A percentile compares a stretch with the other conserved stretches of the same genome.
Conservation (phyloP, 2,329 filamentous ascomycete genomes). For the Incumbomyces lentus region DNA sequence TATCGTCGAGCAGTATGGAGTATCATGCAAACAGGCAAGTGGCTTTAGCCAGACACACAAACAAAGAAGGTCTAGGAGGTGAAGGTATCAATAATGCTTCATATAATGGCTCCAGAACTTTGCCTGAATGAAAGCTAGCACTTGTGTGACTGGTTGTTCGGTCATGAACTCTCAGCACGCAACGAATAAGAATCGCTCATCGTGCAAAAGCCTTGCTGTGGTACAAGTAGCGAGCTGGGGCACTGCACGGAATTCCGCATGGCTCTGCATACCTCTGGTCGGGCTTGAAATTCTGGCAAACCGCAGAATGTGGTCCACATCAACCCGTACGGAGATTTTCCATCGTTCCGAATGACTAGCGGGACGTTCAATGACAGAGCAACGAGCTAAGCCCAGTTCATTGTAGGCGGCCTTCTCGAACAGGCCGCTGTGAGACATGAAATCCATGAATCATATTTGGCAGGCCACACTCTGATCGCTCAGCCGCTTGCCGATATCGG, state of each 20-base stretch:
- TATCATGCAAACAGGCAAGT: conserved; percentile 21
- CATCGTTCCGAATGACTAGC: no score
- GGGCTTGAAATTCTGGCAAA: conserved; percentile 6
- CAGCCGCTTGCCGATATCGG: conserved; percentile 3
- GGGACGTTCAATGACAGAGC: no score
- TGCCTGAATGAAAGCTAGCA: conserved; percentile 2
- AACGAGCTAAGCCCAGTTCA: neutral
- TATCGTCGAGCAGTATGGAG: neutral
- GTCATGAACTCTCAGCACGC: neutral
- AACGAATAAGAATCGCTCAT: conserved; percentile 4
- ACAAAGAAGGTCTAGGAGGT: conserved; percentile 12
- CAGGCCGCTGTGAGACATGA: conserved; percentile 9
- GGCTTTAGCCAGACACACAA: conserved; percentile 15
- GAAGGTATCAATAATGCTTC: conserved; percentile 4
- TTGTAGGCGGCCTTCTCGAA: neutral
- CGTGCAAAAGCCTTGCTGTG: conserved; percentile 5
- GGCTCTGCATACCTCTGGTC: conserved; percentile 4
- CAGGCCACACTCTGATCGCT: neutral
- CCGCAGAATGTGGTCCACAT: conserved; percentile 1
- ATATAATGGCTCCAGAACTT: conserved; percentile 1
- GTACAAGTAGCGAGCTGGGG: conserved; percentile 4
- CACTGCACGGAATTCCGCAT: conserved; percentile 7
- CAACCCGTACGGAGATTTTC: conserved; percentile 7
- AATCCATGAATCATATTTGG: neutral
- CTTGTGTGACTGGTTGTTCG: conserved; percentile 6